Evolutionary conservation across 192 early-diverging fungal genomes (phyloP).

Genomic region (Backusella mclennaniae): DNA sequence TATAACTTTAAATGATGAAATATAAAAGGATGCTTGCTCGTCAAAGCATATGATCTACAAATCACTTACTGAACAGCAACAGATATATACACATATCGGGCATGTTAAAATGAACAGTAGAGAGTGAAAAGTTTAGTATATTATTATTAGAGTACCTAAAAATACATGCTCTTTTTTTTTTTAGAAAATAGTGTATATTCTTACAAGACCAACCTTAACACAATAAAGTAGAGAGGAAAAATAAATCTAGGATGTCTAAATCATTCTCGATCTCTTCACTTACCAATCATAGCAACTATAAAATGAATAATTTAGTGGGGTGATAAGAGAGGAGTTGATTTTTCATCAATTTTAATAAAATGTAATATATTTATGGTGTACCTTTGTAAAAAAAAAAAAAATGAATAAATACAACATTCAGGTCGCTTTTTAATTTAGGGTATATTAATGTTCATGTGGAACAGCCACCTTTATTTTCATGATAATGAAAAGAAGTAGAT

Average conservation of each 20-base stretch:
- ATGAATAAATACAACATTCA: not conserved
- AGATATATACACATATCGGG: not conserved
- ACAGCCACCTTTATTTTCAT: not conserved
- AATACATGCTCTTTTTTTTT: not conserved
- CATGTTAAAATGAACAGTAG: not conserved
- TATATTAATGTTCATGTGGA: not conserved
- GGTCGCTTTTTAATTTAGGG: not conserved
- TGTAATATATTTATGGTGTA: not conserved
- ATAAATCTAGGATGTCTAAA: not conserved
- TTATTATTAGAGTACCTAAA: not conserved
- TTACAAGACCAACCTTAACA: not conserved
- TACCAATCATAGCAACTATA: not conserved
- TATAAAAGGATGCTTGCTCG: not conserved
- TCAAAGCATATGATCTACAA: not conserved
- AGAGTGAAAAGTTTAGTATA: not conserved
- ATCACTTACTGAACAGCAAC: not conserved
- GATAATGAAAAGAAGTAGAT: not conserved
- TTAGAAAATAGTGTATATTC: not conserved
- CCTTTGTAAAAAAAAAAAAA: not conserved
- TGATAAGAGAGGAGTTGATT: not conserved
- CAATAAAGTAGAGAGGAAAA: not conserved
- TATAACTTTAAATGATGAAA: not conserved
- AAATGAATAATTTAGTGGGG: not conserved
- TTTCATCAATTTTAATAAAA: conserved; percentile 5
- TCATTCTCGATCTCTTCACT: not conserved